These are phyloP conservation scores for Colletotrichum shisoi DNA, from an alignment of 2,329 filamentous ascomycete genomes.

Conservation along the genomic window DNA sequence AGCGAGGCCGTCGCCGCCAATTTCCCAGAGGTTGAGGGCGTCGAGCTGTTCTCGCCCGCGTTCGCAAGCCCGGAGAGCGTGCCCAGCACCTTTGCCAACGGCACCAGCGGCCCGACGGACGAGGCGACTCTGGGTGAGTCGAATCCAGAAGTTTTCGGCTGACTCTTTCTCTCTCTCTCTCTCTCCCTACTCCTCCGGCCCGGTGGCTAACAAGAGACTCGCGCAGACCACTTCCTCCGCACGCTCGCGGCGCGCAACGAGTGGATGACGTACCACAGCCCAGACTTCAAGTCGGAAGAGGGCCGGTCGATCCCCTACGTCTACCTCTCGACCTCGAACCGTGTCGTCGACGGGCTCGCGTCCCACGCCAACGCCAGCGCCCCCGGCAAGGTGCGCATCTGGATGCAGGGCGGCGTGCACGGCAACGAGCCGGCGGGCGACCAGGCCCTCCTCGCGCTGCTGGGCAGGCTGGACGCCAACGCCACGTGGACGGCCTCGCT, in stretches of 20 bases:
- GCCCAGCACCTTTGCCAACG: slow-evolving; percentile 43
- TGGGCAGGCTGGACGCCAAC: slow-evolving; percentile 46
- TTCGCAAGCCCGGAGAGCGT: slow-evolving; percentile 42
- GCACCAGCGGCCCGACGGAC: slow-evolving; percentile 45
- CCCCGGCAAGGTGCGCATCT: slow-evolving; percentile 45
- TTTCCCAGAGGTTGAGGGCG: slow-evolving; percentile 25
- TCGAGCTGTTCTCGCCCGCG: slow-evolving; percentile 44
- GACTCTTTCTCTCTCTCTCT: no score
- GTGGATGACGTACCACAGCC: slow-evolving; percentile 42
- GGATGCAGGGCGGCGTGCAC: slow-evolving; percentile 47
- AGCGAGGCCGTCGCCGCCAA: slow-evolving; percentile 40
- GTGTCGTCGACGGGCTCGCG: background rate
- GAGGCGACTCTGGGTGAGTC: slow-evolving; percentile 36
- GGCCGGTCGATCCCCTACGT: slow-evolving; percentile 42
- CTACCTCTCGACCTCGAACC: slow-evolving; percentile 34
- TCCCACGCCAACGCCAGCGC: slow-evolving; percentile 34
- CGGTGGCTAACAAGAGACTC: background rate
- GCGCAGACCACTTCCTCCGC: slow-evolving; percentile 41
- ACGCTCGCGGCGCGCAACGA: slow-evolving; percentile 41
- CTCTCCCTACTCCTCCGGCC: no score
- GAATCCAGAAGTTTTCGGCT: no score
- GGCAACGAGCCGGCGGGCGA: slow-evolving; percentile 49
- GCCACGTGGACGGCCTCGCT: slow-evolving; percentile 44
- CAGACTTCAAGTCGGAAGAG: slow-evolving; percentile 41
- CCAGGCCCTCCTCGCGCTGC: slow-evolving; percentile 45